Percentiles rank a stretch among this genome's conserved stretches.
These are phyloP conservation scores for Ustulina deusta DNA, from an alignment of 2,329 filamentous ascomycete species.

Conservation along the genomic window DNA sequence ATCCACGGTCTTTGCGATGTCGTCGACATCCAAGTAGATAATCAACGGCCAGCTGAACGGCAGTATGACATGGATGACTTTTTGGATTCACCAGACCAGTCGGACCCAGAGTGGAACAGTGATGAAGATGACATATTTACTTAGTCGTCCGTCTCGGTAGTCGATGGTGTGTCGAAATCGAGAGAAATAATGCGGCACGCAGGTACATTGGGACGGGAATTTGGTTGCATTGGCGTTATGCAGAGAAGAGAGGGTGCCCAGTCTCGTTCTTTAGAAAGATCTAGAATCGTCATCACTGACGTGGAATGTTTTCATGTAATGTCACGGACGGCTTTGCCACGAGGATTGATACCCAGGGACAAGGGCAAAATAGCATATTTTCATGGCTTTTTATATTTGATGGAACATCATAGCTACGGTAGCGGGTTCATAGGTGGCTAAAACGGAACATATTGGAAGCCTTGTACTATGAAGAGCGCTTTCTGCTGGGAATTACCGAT, in stretches of 20 bases:
- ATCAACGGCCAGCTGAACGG: conserved; percentile 76
- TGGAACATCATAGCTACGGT: background rate
- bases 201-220: conserved; percentile 1
- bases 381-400: conserved; percentile 10
- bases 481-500: background rate
- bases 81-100: conserved; percentile 66
- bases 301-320: conserved; percentile 21
- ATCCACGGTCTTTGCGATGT: conserved; percentile 77
- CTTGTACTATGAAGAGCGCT: background rate
- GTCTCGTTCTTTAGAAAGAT: conserved; percentile 18
- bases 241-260: background rate
- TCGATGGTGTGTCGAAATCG: background rate
- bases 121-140: conserved; percentile 45
- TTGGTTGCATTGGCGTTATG: conserved; percentile 26
- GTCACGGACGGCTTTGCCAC: conserved; percentile 19
- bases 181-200: background rate
- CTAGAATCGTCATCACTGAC: conserved; percentile 32
- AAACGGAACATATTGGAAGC: background rate
- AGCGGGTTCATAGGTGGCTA: background rate
- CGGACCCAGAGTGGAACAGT: conserved; percentile 69
- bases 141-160: conserved; percentile 7
- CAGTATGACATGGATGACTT: conserved; percentile 81
- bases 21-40: conserved; percentile 80
- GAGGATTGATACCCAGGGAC: conserved; percentile 34
- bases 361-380: conserved; percentile 12